Base-by-base conservation (phyloP, 1,284 basidiomycete genomes). In the Boletus sp. region DNA sequence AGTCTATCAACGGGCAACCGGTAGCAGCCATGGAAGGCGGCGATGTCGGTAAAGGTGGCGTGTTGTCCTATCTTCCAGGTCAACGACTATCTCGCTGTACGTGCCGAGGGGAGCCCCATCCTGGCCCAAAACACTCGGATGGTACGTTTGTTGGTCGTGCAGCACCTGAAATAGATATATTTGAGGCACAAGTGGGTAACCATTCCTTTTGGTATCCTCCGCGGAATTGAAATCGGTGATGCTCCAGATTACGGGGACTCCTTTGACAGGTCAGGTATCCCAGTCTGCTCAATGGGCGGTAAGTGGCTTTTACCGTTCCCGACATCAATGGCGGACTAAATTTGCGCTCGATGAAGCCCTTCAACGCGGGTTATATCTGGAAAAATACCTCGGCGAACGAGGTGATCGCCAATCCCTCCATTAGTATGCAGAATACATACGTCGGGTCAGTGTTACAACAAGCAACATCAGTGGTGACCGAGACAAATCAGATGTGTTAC, bases 251-350 rank as follows among this genome's bases (percentile, higher is more conserved):
- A 71, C 73, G 33, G 64, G 69, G 29, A 54, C 66, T 13, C 74
- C 75, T 16, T 52, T 76, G 14, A 53, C 55, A 6, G 70, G 78
- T 5, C 70, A 74, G 53, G 81, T 86, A 19, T 86, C 84, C 0
- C 83, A 86, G 53, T 84, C 81, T 53, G 73, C 69, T 30, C 77
- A 81, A 57, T 82, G 82, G 80, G 83, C 78, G 54, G 82, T 84
- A 54, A 62, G 80, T 72, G 32, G 10, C 22, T n/a, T 45, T 38
- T 36, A 22, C 27, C 8, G 8, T 36, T 41, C 32, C 20, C 17
- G n/a, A 22, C 27, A 26, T 5, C 20, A 16, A 14, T 3, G 4
- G 3, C 2, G 33, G 41, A 37, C 41, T 51, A 8, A 51, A 35
- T 55, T 40, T 27, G n/a, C 8, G 2, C 9, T 25, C 34, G 47